Evolutionary conservation across 345 rosid species (phyloP), one percentile per base, ranked within the genome.

Genomic region (Nasturtium officinale): DNA sequence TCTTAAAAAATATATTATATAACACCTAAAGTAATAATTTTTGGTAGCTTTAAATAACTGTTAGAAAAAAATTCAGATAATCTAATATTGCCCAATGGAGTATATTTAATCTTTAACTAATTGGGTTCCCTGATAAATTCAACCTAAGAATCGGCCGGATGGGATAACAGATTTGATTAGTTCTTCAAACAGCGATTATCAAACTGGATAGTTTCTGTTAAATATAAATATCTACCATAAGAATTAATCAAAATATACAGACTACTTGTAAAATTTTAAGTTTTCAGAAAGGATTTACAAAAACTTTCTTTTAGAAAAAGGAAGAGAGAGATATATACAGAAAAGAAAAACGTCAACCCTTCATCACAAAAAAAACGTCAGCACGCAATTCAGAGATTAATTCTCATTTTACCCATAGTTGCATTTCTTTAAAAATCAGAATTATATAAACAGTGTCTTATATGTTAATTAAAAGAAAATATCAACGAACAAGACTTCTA

Each of bases 401-500:
- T 17, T 46, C 15, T 46, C 10, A 46, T 23, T 46, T 46, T 46
- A 7, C 5, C 17, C 3, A 17, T 17, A 18, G 18, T 48, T 20
- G 21, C 5, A 48, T 4, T 50, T 50, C 54, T 50, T 12, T 4
- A 20, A 21, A 20, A 9, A 20, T 2, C 3, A 5, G 3, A 20
- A 20, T 20, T 50, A 20, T 20, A 20, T 48, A 9, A 48, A 20
- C 5, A 40, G 5, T 38, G 13, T 38, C n/a, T 1, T 38, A 11
- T 38, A 12, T 38, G 43, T 12, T 38, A 10, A 11, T 1, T 30
- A 30, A 23, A 52, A 28, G 6, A 30, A 23, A 52, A 28, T 7
- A n/a, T n/a, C 2, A 58, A 48, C 11, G 10, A 48, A 72, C 33
- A 53, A 15, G 76, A 63, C 76, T 63, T 72, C 15, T 62, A n/a